Evolutionary conservation across 768 basidiomycete species (phyloP).

Genomic region (Suillus fuscotomentosus): DNA sequence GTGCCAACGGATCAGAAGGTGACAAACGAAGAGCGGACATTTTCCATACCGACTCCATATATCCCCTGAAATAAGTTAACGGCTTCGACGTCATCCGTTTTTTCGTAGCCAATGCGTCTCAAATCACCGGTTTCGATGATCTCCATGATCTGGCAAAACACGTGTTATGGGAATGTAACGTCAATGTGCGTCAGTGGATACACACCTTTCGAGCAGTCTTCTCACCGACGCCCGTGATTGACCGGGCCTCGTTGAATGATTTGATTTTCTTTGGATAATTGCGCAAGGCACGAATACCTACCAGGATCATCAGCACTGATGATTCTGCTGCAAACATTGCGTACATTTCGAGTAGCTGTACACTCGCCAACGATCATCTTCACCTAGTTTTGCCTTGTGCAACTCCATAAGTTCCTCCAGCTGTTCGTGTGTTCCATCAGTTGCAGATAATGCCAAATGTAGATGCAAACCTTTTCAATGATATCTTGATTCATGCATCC

Average conservation of each 20-base stretch:
- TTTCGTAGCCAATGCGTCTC: slow-evolving; percentile 64
- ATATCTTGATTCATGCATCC: slow-evolving; percentile 68
- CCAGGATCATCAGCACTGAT: slow-evolving; percentile 10
- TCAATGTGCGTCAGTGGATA: background rate
- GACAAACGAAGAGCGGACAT: background rate
- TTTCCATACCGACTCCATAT: slow-evolving; percentile 76
- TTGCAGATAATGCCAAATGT: background rate
- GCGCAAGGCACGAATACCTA: slow-evolving; percentile 61
- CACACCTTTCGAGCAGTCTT: slow-evolving; percentile 75
- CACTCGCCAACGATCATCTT: slow-evolving; percentile 69
- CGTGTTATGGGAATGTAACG: background rate
- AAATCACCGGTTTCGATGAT: slow-evolving; percentile 75
- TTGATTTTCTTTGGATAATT: slow-evolving; percentile 57
- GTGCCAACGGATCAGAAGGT: background rate
- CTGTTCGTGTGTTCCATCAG: slow-evolving; percentile 33
- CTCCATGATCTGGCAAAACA: slow-evolving; percentile 64
- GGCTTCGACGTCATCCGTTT: slow-evolving; percentile 58
- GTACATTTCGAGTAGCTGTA: slow-evolving; percentile 66
- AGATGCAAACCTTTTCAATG: slow-evolving; percentile 59
- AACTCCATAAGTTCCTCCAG: slow-evolving; percentile 64
- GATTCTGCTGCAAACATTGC: slow-evolving; percentile 5
- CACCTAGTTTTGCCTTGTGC: slow-evolving; percentile 57
- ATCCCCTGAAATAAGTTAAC: slow-evolving; percentile 70
- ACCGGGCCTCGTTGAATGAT: slow-evolving; percentile 55
- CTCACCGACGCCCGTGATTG: slow-evolving; percentile 61